These are phyloP conservation scores for Hirsutella thompsonii DNA, from an alignment of 2,329 filamentous ascomycete genomes.

Conservation along the genomic window DNA sequence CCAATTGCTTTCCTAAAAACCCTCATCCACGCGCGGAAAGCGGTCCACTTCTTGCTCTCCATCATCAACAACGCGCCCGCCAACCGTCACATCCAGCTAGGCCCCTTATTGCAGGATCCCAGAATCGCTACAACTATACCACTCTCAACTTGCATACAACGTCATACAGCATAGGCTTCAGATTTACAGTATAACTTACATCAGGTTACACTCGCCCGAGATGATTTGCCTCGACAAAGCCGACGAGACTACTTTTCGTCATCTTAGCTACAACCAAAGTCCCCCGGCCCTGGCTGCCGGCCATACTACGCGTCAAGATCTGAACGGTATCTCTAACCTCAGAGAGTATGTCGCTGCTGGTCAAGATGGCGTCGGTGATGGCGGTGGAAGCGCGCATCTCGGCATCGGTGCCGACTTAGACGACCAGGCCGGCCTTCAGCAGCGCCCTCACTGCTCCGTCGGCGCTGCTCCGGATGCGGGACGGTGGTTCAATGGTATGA, in stretches of 20 bases:
- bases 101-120: too few relatives aligned
- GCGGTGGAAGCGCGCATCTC: slow-evolving; percentile 8
- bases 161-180: too few relatives aligned
- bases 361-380: slow-evolving; percentile 18
- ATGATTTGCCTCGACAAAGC: slow-evolving; percentile 45
- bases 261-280: slow-evolving; percentile 40
- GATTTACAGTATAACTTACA: too few relatives aligned
- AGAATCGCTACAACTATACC: too few relatives aligned
- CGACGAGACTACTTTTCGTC: slow-evolving; percentile 32
- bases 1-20: too few relatives aligned
- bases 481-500: slow-evolving; percentile 11
- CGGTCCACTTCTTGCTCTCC: too few relatives aligned
- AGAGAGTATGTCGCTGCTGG: slow-evolving; percentile 26
- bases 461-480: slow-evolving; percentile 11
- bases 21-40: too few relatives aligned
- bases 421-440: slow-evolving; percentile 8
- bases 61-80: too few relatives aligned
- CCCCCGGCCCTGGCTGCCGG: slow-evolving; percentile 33
- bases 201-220: too few relatives aligned
- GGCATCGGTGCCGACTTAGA: slow-evolving; percentile 6
- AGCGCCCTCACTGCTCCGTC: slow-evolving; percentile 2
- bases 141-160: too few relatives aligned
- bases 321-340: slow-evolving; percentile 40
- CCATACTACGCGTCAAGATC: slow-evolving; percentile 39
- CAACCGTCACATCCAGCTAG: too few relatives aligned